Evolutionary conservation across 768 basidiomycete species (phyloP).

Genomic region (Hydnomerulius pinastri): DNA sequence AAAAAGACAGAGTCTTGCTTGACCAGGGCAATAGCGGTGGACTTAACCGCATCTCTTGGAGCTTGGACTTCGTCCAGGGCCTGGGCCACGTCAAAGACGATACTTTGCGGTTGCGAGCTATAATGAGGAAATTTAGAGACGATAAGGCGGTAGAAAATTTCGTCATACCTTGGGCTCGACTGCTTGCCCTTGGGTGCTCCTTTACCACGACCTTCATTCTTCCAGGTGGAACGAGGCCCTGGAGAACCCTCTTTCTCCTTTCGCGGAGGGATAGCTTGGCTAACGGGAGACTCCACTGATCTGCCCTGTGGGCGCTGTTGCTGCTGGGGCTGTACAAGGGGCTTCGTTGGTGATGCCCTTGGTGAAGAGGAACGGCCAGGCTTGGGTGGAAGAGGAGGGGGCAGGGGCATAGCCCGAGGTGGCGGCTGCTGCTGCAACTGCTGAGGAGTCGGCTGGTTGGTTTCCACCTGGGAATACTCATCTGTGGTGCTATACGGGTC

Average conservation of each 20-base stretch:
- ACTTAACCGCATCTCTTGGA: slow-evolving; percentile 73
- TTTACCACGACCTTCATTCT: slow-evolving; percentile 39
- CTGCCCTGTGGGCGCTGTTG: slow-evolving; percentile 48
- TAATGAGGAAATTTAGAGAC: slow-evolving; percentile 8
- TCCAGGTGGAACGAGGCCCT: slow-evolving; percentile 51
- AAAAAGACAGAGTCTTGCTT: slow-evolving; percentile 84
- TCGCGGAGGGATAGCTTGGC: slow-evolving; percentile 41
- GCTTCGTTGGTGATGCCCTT: slow-evolving; percentile 66
- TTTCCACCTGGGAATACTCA: slow-evolving; percentile 48
- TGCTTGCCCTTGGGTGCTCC: slow-evolving; percentile 46
- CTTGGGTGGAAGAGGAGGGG: slow-evolving; percentile 67
- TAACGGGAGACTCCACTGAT: slow-evolving; percentile 51
- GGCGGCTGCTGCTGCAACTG: slow-evolving; percentile 32
- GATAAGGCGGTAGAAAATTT: background rate
- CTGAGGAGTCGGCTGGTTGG: slow-evolving; percentile 23
- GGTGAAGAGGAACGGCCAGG: slow-evolving; percentile 54
- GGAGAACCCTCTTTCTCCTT: slow-evolving; percentile 77
- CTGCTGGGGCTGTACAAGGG: slow-evolving; percentile 44
- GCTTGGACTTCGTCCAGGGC: slow-evolving; percentile 75
- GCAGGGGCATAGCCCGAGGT: slow-evolving; percentile 46
- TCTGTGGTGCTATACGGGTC: slow-evolving; percentile 41
- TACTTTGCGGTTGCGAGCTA: slow-evolving; percentile 65
- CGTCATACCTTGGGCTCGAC: slow-evolving; percentile 60
- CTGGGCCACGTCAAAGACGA: slow-evolving; percentile 76
- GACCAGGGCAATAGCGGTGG: slow-evolving; percentile 88